Evolutionary conservation across 305 asterid species (phyloP).

Genomic region (Striga hermonthica): DNA sequence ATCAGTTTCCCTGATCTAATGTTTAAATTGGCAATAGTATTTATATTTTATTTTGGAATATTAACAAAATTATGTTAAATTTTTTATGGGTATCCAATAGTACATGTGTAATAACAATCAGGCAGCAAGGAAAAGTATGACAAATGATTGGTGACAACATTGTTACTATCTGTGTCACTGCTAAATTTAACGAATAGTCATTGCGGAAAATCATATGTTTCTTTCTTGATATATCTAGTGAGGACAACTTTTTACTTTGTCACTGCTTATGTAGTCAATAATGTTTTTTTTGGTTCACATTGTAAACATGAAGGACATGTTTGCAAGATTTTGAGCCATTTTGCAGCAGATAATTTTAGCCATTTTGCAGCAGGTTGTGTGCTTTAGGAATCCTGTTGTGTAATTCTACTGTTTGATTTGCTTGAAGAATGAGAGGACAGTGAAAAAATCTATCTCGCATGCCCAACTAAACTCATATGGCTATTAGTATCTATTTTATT

Average conservation of each 20-base stretch:
- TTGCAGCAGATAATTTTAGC: neutral
- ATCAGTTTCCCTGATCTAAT: neutral
- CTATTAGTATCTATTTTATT: neutral
- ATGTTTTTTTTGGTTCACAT: neutral
- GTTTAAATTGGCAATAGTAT: neutral
- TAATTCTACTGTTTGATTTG: neutral
- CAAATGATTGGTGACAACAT: neutral
- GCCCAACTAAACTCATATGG: neutral
- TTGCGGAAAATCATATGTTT: neutral
- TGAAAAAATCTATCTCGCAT: neutral
- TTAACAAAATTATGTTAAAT: conserved; percentile 1
- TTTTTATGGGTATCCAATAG: neutral
- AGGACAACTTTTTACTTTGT: neutral
- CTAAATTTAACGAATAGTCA: neutral
- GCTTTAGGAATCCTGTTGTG: neutral
- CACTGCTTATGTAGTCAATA: neutral
- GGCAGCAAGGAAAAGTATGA: neutral
- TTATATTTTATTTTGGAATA: neutral
- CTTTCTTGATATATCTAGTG: neutral
- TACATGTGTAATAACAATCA: neutral
- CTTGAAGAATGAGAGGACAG: neutral
- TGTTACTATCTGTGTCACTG: neutral
- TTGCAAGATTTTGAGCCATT: neutral
- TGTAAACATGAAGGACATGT: neutral
- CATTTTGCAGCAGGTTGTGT: neutral